Base-by-base conservation (phyloP, 441 rosid genomes). In the Macaranga tanarius region DNA sequence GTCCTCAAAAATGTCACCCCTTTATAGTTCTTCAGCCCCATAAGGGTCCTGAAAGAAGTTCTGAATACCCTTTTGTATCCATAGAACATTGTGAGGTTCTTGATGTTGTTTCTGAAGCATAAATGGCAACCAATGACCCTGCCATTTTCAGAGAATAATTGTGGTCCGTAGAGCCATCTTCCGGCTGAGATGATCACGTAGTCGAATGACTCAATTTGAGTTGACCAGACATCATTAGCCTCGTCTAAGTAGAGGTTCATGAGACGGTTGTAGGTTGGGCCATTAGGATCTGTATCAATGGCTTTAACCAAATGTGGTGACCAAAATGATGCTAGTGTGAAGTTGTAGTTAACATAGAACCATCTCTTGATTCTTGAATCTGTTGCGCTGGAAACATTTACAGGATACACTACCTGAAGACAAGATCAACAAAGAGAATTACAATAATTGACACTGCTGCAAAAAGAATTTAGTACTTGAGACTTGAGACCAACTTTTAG, bases 261-360 rank as follows among this genome's bases (percentile, higher is more conserved):
- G 13, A 85, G 59, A 75, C 82, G 73, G 54, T 80, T 71, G 70
- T n/a, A 42, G 47, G 85, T 67, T 23, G 79, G 84, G 13, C 87
- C 88, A 69, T 76, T 45, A 2, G 86, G 82, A 70, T 87, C 84
- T 70, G 87, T 54, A 51, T 84, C 89, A 13, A 40, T 66, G 31
- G 92, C 58, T 65, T 79, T 88, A n/a, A 93, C 97, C 75, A 93
- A 75, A 83, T 79, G 86, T 0, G 92, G 97, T 60, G 92, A 86
- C 95, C 93, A 88, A 11, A 91, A 72, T 44, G 79, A 63, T 23
- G 89, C 87, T 16, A 89, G 40, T 55, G 95, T 91, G 78, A 91
- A 87, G 54, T 84, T 84, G 79, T 91, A 84, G 22, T 76, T 79
- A 9, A 70, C 63, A 75, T 77, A 89, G 76, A 72, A 67, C 90